phyloP scores from a whole-genome alignment of 768 basidiomycete species.

The Rhodotorula kratochvilovae region DNA sequence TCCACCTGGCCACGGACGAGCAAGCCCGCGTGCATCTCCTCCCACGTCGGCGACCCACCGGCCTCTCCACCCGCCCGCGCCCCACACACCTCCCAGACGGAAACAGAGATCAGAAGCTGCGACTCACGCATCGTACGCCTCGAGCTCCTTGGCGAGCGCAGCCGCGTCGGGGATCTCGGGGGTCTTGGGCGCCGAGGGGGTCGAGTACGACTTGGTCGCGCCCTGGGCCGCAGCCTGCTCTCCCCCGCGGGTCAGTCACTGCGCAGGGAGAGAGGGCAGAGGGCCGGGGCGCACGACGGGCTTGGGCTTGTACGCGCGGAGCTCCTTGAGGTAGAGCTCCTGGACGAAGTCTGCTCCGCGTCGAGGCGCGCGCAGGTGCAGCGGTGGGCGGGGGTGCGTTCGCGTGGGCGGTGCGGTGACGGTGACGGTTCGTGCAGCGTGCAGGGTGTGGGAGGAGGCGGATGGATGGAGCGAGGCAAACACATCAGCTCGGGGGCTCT shows the following conservation, averaged over 20 bases:
- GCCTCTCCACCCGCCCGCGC: too few species aligned
- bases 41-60: too few species aligned
- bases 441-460: too few species aligned
- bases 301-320: constrained; percentile 81
- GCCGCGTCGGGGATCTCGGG: constrained; percentile 63
- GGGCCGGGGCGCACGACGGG: constrained; percentile 57
- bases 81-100: too few species aligned
- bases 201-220: constrained; percentile 69
- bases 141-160: constrained; percentile 81
- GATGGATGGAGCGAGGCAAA: too few species aligned
- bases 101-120: too few species aligned
- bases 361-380: constrained; percentile 34
- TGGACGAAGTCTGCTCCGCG: constrained; percentile 70
- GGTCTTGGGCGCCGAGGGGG: constrained; percentile 67
- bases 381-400: too few species aligned
- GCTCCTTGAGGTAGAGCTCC: constrained; percentile 83
- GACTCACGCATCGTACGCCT: constrained; percentile 76
- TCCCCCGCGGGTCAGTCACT: background rate
- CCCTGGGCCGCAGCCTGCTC: constrained; percentile 79
- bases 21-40: too few species aligned
- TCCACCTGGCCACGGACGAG: too few species aligned
- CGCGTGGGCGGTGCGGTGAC: background rate
- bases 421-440: background rate
- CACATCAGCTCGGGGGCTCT: background rate
- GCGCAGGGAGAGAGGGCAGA: background rate